phyloP scores from a whole-genome alignment of 163 green algal species.

The Picocystis sp. region DNA sequence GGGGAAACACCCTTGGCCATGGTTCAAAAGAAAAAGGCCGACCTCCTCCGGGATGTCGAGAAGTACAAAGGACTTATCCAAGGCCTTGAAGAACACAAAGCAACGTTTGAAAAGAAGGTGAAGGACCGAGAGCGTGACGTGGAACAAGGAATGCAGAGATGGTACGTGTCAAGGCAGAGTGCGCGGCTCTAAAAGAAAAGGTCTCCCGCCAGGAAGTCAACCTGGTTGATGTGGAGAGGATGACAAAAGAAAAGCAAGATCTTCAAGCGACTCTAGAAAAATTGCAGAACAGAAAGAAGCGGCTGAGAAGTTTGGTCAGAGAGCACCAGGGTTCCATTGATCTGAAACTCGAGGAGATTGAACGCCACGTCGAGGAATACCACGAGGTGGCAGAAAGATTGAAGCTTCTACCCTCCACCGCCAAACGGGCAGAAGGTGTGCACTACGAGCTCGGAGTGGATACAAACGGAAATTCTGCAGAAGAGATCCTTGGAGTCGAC shows the following conservation, averaged over 20 bases:
- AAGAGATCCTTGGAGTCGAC: conserved; percentile 39
- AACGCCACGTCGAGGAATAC: conserved; percentile 40
- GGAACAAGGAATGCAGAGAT: conserved; percentile 34
- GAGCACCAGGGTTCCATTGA: conserved; percentile 33
- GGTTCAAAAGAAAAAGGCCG: conserved; percentile 25
- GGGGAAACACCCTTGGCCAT: conserved; percentile 36
- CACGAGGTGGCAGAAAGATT: conserved; percentile 44
- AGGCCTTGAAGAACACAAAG: conserved; percentile 41
- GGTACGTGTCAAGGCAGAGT: conserved; percentile 17
- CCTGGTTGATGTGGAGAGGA: conserved; percentile 43
- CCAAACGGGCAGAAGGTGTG: conserved; percentile 59
- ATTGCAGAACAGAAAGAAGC: conserved; percentile 25
- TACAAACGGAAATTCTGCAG: conserved; percentile 15
- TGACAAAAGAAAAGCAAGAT: conserved; percentile 40
- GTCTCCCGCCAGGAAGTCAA: conserved; percentile 45
- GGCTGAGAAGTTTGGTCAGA: conserved; percentile 10
- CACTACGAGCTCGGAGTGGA: conserved; percentile 57
- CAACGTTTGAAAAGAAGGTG: conserved; percentile 40
- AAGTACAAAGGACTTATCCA: conserved; percentile 61
- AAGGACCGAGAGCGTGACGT: conserved; percentile 50
- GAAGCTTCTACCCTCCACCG: conserved; percentile 54
- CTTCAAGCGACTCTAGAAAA: conserved; percentile 38
- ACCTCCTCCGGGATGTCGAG: conserved; percentile 37
- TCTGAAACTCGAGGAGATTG: conserved; percentile 35
- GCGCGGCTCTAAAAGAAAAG: conserved; percentile 10